Conservation (phyloP, 2,329 filamentous ascomycete genomes). For the Aspergillus udagawae region DNA sequence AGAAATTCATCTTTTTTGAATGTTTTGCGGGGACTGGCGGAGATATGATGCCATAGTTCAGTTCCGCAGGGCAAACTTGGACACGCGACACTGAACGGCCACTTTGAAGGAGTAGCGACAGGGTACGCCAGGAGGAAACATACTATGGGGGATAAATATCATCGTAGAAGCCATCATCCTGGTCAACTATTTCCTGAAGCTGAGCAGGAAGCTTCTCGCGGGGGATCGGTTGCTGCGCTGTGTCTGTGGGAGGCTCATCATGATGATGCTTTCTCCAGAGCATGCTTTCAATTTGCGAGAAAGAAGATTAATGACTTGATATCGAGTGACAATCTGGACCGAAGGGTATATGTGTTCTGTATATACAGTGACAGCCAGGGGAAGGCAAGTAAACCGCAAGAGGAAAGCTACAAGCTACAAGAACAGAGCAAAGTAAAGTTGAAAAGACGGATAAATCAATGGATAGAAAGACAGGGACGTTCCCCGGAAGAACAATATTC, state of each 20-base stretch:
- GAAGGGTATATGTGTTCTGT: background rate
- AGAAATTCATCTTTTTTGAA: background rate
- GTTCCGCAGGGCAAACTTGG: background rate
- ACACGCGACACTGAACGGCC: background rate
- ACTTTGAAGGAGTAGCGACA: conserved; percentile 1
- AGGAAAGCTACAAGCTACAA: background rate
- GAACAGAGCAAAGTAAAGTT: background rate
- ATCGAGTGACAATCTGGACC: background rate
- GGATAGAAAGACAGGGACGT: background rate
- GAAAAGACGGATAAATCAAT: conserved; percentile 2
- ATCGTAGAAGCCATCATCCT: conserved; percentile 71
- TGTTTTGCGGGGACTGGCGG: conserved; percentile 3
- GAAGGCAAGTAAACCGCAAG: background rate
- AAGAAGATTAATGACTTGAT: background rate
- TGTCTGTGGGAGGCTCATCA: conserved; percentile 17
- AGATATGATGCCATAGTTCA: background rate
- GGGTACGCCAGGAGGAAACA: conserved; percentile 31
- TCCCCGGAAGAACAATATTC: background rate
- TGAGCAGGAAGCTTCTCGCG: conserved; percentile 51
- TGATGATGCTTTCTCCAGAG: conserved; percentile 31
- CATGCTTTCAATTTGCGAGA: conserved; percentile 9
- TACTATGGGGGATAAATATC: conserved; percentile 76
- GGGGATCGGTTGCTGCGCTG: conserved; percentile 38
- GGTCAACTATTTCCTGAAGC: conserved; percentile 54
- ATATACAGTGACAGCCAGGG: background rate